Conservation (phyloP, 495 filamentous ascomycete genomes). For the Echria macrotheca region DNA sequence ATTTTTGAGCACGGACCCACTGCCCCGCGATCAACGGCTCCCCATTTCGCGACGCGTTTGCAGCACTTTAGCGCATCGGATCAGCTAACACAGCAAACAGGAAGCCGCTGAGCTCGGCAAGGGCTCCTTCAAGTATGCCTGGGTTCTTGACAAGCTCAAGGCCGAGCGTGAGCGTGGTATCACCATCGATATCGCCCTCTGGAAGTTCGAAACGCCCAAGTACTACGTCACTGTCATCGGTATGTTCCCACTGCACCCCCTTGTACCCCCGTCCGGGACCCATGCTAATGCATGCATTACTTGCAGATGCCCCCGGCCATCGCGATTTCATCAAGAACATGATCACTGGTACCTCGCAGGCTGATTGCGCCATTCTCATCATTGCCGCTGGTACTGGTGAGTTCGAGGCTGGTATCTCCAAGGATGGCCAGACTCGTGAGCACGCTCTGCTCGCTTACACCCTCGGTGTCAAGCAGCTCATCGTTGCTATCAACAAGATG, state of each 20-base stretch:
- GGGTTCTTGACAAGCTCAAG: conserved; percentile 99
- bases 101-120: conserved; percentile 99
- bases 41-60: conserved; percentile 1
- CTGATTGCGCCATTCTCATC: conserved; percentile 99
- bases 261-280: background rate
- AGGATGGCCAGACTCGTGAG: conserved; percentile 99
- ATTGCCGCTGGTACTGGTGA: conserved; percentile 99
- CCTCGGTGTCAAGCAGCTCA: conserved; percentile 99
- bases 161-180: conserved; percentile 99
- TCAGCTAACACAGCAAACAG: conserved; percentile 38
- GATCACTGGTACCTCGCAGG: conserved; percentile 99
- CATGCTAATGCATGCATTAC: conserved; percentile 12
- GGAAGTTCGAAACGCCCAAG: conserved; percentile 99
- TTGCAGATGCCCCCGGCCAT: conserved; percentile 90
- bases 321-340: conserved; percentile 99
- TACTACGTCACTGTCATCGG: conserved; percentile 99
- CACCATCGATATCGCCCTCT: conserved; percentile 99
- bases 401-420: conserved; percentile 99
- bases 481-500: conserved; percentile 99
- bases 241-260: conserved; percentile 38
- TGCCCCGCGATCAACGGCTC: conserved; percentile 10
- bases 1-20: conserved; percentile 30
- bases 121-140: conserved; percentile 99
- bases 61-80: background rate
- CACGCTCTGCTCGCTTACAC: conserved; percentile 99